Base-by-base conservation (phyloP, 345 rosid species). In the Sapria himalayana region DNA sequence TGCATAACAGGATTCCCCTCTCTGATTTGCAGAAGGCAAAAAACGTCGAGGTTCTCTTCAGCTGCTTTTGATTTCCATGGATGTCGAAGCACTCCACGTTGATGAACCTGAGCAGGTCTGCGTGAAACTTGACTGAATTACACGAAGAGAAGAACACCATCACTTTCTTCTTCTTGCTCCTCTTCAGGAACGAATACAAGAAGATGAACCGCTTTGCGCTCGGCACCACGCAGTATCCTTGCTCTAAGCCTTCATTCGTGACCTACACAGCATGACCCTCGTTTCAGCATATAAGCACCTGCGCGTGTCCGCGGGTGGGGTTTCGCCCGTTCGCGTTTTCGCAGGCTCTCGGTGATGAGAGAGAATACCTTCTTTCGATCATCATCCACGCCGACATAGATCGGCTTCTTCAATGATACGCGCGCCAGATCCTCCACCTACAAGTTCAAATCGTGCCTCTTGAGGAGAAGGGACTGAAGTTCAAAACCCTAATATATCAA, bases 101-200 rank as follows among this genome's bases (percentile, higher is more conserved):
- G 53, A 73, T 75, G 54, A 72, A 71, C 60, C 70, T 71, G 40
- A 89, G 77, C 57, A 91, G 86, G 12, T 80, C 95, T 2, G 85
- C 60, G 55, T 91, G 95, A 45, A 67, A 91, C 42, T 73, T 77
- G 53, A 82, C 95, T 0, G 99, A 91, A 56, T 80, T 75, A 64
- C 99, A 84, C n/a, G 99, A 84, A 3, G 99, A 91, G 64, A 91
- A 84, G 65, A 91, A 91, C 41, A 91, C 95, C 95, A 91, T 80
- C 54, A 84, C 78, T 64, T 91, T 91, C 70, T 91, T 91, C 15
- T 72, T 74, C 35, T 58, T 61, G 40, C 80, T 79, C 70, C 92
- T 77, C 70, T 75, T 91, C 71, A 91, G 49, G 57, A 91, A 91
- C 12, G 99, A 77, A 52, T 79, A 77, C 7, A 91, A 62, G 52